Evolutionary conservation across 129 eudicot species (phyloP).

Genomic region (Tagetes patula): DNA sequence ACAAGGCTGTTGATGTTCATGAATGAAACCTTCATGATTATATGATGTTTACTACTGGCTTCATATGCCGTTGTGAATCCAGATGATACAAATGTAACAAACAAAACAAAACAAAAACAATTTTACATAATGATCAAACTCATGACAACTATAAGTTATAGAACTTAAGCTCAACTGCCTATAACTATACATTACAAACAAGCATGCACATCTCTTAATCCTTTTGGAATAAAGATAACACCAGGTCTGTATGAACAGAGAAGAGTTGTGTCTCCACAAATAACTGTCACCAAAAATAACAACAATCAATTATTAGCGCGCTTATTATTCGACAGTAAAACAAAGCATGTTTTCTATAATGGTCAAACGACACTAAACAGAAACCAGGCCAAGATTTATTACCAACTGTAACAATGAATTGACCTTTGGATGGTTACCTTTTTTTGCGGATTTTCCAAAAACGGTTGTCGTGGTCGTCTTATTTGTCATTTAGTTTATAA

Average conservation of each 20-base stretch:
- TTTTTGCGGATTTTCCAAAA: not conserved
- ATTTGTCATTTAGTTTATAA: not conserved
- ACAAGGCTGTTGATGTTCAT: conserved; percentile 5
- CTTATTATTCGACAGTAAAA: too few relatives aligned
- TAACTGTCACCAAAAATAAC: conserved; percentile 46
- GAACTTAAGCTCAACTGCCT: conserved; percentile 40
- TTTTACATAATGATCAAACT: conserved; percentile 13
- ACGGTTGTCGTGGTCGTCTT: not conserved
- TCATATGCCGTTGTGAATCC: conserved; percentile 2
- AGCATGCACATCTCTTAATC: conserved; percentile 46
- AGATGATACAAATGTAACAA: not conserved
- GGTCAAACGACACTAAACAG: not conserved
- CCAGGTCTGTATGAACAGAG: conserved; percentile 97
- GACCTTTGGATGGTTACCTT: not conserved
- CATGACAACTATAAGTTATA: conserved; percentile 29
- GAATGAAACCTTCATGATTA: conserved; percentile 18
- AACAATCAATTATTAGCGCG: too few relatives aligned
- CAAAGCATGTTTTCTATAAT: not conserved
- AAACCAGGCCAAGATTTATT: not conserved
- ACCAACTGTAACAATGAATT: not conserved
- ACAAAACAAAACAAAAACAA: not conserved
- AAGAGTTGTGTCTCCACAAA: conserved; percentile 96
- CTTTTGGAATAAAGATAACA: conserved; percentile 91
- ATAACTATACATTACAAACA: conserved; percentile 36
- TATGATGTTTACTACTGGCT: conserved; percentile 17